Evolutionary conservation across 169 alveolate genomes (phyloP).

Genomic region (Plasmodium blacklocki): DNA sequence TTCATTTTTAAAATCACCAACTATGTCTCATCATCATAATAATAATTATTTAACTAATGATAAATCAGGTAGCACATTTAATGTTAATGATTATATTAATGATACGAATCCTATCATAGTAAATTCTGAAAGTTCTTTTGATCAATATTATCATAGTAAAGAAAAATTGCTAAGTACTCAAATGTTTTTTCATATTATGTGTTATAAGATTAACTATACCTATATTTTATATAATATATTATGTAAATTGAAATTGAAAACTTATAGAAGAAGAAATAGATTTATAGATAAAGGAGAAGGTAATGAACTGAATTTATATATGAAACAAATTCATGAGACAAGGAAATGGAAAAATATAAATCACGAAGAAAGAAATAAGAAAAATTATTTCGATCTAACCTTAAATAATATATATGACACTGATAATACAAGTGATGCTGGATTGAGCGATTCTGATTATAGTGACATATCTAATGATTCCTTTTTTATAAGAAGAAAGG

Average conservation of each 20-base stretch:
- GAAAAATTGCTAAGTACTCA: conserved; percentile 46
- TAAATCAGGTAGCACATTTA: background rate
- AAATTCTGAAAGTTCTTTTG: conserved; percentile 60
- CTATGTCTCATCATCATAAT: conserved; percentile 14
- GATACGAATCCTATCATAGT: conserved; percentile 63
- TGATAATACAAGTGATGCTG: conserved; percentile 39
- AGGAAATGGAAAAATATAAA: background rate
- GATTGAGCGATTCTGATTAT: conserved; percentile 26
- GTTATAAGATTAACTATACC: conserved; percentile 67
- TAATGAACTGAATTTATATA: background rate
- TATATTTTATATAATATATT: conserved; percentile 56
- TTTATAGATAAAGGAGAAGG: background rate
- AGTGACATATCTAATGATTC: conserved; percentile 72
- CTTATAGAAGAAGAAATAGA: background rate
- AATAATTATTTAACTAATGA: conserved; percentile 30
- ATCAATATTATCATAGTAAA: conserved; percentile 26
- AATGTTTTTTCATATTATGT: conserved; percentile 73
- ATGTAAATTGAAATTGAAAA: conserved; percentile 5
- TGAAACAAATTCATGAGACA: background rate
- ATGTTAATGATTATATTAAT: conserved; percentile 29
- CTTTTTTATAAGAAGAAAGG: conserved; percentile 17
- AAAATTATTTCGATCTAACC: conserved; percentile 34
- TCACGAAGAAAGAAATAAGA: conserved; percentile 1
- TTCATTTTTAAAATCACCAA: background rate
- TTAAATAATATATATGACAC: conserved; percentile 68